These are phyloP conservation scores for Mortierella antarctica DNA, from an alignment of 192 early-diverging fungal species.

Conservation along the genomic window DNA sequence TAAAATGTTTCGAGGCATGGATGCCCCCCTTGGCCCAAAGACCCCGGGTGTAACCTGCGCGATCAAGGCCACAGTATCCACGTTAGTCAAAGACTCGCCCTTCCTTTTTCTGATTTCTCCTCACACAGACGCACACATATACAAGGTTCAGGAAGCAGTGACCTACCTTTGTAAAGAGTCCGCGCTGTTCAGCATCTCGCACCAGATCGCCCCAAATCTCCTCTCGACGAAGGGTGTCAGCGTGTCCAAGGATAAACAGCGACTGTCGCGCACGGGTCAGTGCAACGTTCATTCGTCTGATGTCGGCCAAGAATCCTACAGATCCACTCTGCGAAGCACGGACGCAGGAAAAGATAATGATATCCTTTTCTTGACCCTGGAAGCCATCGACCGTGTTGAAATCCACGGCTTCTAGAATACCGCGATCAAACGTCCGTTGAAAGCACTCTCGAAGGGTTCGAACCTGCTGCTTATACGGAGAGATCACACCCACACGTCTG, in stretches of 20 bases:
- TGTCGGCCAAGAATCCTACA: conserved; percentile 88
- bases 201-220: conserved; percentile 82
- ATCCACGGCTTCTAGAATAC: conserved; percentile 79
- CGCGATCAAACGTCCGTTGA: conserved; percentile 66
- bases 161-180: conserved; percentile 49
- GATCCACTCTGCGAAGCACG: conserved; percentile 68
- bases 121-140: not conserved
- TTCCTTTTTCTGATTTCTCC: no score
- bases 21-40: conserved; percentile 29
- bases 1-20: conserved; percentile 21
- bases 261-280: conserved; percentile 89
- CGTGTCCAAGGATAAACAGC: conserved; percentile 84
- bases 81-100: not conserved
- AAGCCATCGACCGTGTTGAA: conserved; percentile 98
- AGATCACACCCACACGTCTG: conserved; percentile 85
- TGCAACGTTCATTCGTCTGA: conserved; percentile 91
- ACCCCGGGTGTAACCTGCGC: conserved; percentile 12
- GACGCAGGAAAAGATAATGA: conserved; percentile 96
- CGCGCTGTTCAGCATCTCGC: conserved; percentile 67
- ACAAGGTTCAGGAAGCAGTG: not conserved
- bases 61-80: not conserved
- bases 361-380: conserved; percentile 97
- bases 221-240: conserved; percentile 66
- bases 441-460: conserved; percentile 77
- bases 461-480: conserved; percentile 92